Evolutionary conservation across 2,329 filamentous ascomycete species (phyloP).

Genomic region (Tympanopsis confertula): DNA sequence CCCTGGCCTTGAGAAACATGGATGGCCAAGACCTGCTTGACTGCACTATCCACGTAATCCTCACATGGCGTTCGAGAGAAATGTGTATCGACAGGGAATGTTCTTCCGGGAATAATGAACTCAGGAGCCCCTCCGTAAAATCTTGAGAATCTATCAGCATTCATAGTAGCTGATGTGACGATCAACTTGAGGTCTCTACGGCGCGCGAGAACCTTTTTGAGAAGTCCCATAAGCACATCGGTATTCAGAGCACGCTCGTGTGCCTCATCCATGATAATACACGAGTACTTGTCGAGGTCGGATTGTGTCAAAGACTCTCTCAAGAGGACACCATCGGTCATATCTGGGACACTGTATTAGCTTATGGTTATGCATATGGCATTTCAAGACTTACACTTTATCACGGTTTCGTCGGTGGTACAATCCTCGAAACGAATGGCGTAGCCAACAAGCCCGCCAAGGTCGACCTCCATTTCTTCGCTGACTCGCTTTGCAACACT

Average conservation of each 20-base stretch:
- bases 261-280: conserved; percentile 1
- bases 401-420: conserved; percentile 54
- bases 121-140: neutral
- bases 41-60: conserved; percentile 60
- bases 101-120: conserved; percentile 1
- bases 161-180: conserved; percentile 1
- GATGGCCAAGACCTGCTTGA: conserved; percentile 59
- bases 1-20: conserved; percentile 56
- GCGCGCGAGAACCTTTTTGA: neutral
- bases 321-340: conserved; percentile 30
- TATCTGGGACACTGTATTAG: no score
- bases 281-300: conserved; percentile 1
- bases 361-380: no score
- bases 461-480: conserved; percentile 11
- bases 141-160: neutral
- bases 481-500: conserved; percentile 1
- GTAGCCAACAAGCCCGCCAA: conserved; percentile 54
- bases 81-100: neutral
- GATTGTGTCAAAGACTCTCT: neutral
- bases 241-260: neutral
- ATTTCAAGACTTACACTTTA: no score
- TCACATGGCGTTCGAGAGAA: conserved; percentile 53
- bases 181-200: neutral
- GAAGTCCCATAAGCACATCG: conserved; percentile 1
- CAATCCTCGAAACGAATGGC: conserved; percentile 64